Evolutionary conservation across 805 yeast species (phyloP).

Genomic region (Pichia eremophila): DNA sequence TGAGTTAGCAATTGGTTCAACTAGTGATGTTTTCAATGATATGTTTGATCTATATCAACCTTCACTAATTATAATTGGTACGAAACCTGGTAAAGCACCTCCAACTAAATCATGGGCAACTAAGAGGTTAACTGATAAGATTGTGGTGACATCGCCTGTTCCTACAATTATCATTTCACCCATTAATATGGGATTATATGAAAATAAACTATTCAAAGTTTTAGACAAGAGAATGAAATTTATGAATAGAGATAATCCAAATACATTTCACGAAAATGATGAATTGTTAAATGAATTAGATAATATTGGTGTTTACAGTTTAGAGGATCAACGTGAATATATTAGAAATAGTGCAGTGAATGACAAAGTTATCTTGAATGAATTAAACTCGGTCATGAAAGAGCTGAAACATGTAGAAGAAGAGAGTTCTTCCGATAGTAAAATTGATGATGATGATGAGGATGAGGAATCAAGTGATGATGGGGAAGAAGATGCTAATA

Average conservation of each 20-base stretch:
- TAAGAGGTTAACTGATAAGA: constrained; percentile 52
- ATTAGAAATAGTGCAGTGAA: constrained; percentile 10
- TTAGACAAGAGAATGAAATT: constrained; percentile 18
- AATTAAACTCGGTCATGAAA: neutral
- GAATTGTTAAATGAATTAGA: constrained; percentile 16
- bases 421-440: neutral
- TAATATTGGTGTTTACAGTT: constrained; percentile 18
- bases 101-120: constrained; percentile 54
- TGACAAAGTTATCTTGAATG: constrained; percentile 9
- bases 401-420: neutral
- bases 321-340: constrained; percentile 18
- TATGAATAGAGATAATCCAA: constrained; percentile 6
- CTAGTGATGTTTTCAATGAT: constrained; percentile 48
- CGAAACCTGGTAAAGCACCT: constrained; percentile 40
- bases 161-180: constrained; percentile 66
- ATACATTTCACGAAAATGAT: constrained; percentile 9
- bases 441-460: neutral
- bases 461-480: neutral
- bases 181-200: constrained; percentile 45
- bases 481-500: neutral
- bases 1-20: constrained; percentile 51
- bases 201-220: constrained; percentile 31
- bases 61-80: constrained; percentile 44
- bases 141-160: constrained; percentile 53
- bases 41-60: constrained; percentile 57